These are phyloP conservation scores for Lactarius hengduanensis DNA, from an alignment of 768 basidiomycete genomes.

Conservation along the genomic window DNA sequence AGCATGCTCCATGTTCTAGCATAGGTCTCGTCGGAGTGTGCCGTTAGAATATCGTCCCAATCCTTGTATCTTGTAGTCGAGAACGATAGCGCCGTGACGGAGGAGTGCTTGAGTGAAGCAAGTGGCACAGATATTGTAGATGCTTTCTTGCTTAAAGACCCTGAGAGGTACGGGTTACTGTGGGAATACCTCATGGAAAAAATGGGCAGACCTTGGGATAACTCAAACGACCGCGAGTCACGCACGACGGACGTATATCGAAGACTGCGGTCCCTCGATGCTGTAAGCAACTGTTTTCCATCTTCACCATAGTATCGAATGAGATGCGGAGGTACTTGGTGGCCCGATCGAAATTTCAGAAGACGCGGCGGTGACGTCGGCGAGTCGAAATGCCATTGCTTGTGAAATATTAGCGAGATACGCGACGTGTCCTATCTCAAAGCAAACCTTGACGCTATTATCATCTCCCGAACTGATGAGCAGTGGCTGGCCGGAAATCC, in stretches of 20 bases:
- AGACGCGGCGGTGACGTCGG: constrained; percentile 82
- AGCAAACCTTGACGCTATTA: constrained; percentile 86
- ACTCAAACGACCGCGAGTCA: constrained; percentile 91
- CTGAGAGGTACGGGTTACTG: constrained; percentile 40
- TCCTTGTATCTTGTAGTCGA: constrained; percentile 84
- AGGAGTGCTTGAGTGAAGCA: constrained; percentile 79
- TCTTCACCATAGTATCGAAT: constrained; percentile 97
- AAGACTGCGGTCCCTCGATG: constrained; percentile 85
- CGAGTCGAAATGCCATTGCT: constrained; percentile 99
- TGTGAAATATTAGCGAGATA: constrained; percentile 9
- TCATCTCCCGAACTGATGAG: constrained; percentile 89
- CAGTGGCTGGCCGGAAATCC: constrained; percentile 91
- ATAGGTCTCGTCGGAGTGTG: constrained; percentile 77
- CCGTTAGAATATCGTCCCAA: constrained; percentile 97
- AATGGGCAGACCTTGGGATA: constrained; percentile 74
- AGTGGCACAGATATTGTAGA: constrained; percentile 73
- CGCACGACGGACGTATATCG: constrained; percentile 91
- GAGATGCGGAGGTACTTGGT: constrained; percentile 85
- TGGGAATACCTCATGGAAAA: background rate
- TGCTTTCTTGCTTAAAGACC: constrained; percentile 82
- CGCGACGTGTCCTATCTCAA: background rate
- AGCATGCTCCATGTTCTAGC: constrained; percentile 88
- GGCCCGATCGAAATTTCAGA: constrained; percentile 90
- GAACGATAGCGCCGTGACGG: constrained; percentile 74
- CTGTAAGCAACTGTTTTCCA: constrained; percentile 89